Base-by-base conservation (phyloP, 495 filamentous ascomycete species). In the Niebla homalea region DNA sequence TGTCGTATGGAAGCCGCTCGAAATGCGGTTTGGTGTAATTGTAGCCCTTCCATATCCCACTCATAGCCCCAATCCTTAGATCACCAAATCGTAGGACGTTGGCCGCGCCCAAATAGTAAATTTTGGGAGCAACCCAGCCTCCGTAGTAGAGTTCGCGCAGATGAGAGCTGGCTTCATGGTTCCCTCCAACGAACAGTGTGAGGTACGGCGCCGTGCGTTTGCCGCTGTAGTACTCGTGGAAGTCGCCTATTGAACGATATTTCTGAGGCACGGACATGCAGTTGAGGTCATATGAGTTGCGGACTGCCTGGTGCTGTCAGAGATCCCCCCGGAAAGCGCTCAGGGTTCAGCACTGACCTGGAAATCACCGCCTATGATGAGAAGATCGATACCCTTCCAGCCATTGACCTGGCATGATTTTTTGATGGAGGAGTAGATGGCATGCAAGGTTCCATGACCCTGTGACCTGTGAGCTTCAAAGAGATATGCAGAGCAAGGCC, bases 91-190 rank as follows among this genome's bases (percentile, higher is more conserved):
- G 81, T 5, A 98, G 58, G 8, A 96, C 80, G 57, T 89, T 93
- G 22, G 92, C 85, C 12, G 89, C 88, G 38, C 92, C 92, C 57
- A 97, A 65, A 68, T 94, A 98, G 70, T 93, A 98, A 46, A 98
- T 98, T 47, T 90, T 94, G 16, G 85, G 89, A 1, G 90, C 90
- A 2, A 87, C 92, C 92, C 92, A 98, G 36, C 92, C 92, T 37
- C 92, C 92, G 62, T 97, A 94, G 68, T 86, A 93, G 3, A 98
- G 75, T 60, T 98, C 92, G 68, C 76, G 88, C 0, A 94, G 63
- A 61, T 96, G 74, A 29, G 83, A 87, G 52, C 84, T 80, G 0
- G 92, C 88, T 64, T 98, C 92, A 55, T 98, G 92, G 61, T 98
- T 98, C 7, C 92, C 92, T 36, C 81, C 89, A 44, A 94, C 77